Conservation (phyloP, 768 basidiomycete genomes). For the Phylloporus rhodoxanthus region DNA sequence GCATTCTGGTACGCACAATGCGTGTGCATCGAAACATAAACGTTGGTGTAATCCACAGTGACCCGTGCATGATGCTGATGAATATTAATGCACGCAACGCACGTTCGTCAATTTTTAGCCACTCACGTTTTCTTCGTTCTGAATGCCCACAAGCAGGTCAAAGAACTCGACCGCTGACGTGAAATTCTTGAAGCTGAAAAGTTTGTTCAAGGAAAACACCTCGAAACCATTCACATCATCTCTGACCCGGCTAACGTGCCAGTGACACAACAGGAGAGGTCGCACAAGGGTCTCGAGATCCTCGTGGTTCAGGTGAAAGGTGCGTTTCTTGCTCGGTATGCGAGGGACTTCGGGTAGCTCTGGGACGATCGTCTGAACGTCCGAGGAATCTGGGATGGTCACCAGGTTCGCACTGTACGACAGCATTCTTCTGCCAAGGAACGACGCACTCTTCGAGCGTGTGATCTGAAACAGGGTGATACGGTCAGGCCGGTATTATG, state of each 20-base stretch:
- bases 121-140: conserved; percentile 31
- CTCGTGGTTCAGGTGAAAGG: conserved; percentile 29
- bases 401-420: neutral
- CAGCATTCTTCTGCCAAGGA: neutral
- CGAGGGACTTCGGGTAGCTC: conserved; percentile 23
- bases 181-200: conserved; percentile 24
- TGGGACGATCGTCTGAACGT: conserved; percentile 9
- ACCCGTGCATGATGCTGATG: conserved; percentile 30
- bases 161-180: conserved; percentile 25
- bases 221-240: conserved; percentile 6
- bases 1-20: conserved; percentile 21
- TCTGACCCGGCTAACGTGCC: conserved; percentile 20
- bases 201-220: conserved; percentile 25
- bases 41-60: conserved; percentile 19
- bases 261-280: conserved; percentile 33
- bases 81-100: neutral
- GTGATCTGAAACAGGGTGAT: conserved; percentile 8
- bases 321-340: conserved; percentile 29
- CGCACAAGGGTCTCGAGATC: conserved; percentile 32
- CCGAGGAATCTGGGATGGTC: conserved; percentile 13
- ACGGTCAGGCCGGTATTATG: neutral
- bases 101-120: neutral
- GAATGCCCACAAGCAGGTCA: conserved; percentile 21
- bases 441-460: conserved; percentile 19
- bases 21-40: conserved; percentile 23